Base-by-base conservation (phyloP, 306 rosid genomes). In the Rosa chinensis region DNA sequence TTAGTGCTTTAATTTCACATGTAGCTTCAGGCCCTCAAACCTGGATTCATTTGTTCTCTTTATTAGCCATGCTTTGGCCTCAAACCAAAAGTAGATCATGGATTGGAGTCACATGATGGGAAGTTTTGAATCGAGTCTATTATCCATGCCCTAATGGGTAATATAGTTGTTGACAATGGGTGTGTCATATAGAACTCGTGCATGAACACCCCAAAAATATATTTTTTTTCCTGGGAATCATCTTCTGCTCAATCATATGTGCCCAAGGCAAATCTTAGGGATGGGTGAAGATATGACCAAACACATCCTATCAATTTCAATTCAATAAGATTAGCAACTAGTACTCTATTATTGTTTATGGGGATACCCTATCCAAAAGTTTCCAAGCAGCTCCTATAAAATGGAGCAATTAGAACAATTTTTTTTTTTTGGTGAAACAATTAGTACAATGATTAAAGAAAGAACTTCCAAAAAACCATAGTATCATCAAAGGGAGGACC, bases 201-300 rank as follows among this genome's bases (percentile, higher is more conserved):
- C 76, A 76, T 25, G 10, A 59, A 66, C 25, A 23, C 20, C 62
- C 35, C 13, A 45, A 44, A 63, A 47, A 63, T 32, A 32, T 13
- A 32, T 13, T 11, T 44, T 18, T 10, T 62, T 59, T 59, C 70
- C 45, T 45, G 52, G 47, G 79, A 61, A 75, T 28, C 67, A 62
- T 43, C 62, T 76, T 76, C n/a, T 47, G 62, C 72, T 20, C 72
- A 32, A 47, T 47, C 79, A 63, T 47, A 63, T 20, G 28, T 20
- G 20, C n/a, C 21, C 17, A 18, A 40, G 70, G 45, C 8, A 63
- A 48, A 76, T 76, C 72, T 76, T 63, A 20, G 49, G 49, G 48
- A 47, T 17, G 43, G 48, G 79, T 64, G 79, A 32, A 49, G 62
- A 76, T 48, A 63, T 47, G 39, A 47, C 48, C 79, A 75, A 62